Percentiles rank a stretch among this genome's conserved stretches.
phyloP scores from a whole-genome alignment of 768 basidiomycete genomes.

The Clathrus columnatus region DNA sequence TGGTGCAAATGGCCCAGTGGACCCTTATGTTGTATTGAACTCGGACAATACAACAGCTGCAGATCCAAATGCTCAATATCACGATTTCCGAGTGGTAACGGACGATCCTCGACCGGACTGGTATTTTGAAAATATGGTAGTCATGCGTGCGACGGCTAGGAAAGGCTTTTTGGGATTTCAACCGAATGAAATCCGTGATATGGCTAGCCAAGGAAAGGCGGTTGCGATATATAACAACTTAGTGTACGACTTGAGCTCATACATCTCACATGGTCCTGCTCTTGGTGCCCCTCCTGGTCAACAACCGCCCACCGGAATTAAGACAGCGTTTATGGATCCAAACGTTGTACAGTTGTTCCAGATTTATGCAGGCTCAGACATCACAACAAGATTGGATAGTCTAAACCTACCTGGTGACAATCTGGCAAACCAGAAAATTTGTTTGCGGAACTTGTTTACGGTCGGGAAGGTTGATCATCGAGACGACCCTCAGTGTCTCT shows the following conservation, averaged over 20 bases:
- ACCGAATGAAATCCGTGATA: slow-evolving; percentile 60
- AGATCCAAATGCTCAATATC: slow-evolving; percentile 72
- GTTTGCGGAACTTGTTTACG: slow-evolving; percentile 88
- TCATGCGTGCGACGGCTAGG: slow-evolving; percentile 84
- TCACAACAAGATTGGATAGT: slow-evolving; percentile 64
- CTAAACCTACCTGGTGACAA: slow-evolving; percentile 52
- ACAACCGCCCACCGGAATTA: slow-evolving; percentile 30
- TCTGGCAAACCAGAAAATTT: slow-evolving; percentile 69
- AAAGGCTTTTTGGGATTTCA: slow-evolving; percentile 85
- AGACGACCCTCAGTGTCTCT: slow-evolving; percentile 83
- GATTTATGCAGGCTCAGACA: slow-evolving; percentile 62
- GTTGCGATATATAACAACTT: slow-evolving; percentile 83
- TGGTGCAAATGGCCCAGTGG: slow-evolving; percentile 71
- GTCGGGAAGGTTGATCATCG: slow-evolving; percentile 90
- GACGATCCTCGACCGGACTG: slow-evolving; percentile 94
- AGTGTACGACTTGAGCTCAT: slow-evolving; percentile 81
- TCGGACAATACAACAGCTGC: slow-evolving; percentile 59
- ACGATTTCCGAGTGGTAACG: slow-evolving; percentile 88
- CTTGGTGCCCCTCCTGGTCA: slow-evolving; percentile 40
- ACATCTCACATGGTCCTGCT: slow-evolving; percentile 63
- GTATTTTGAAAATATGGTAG: slow-evolving; percentile 93
- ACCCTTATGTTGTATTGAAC: slow-evolving; percentile 72
- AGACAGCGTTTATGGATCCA: slow-evolving; percentile 65
- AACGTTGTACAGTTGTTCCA: slow-evolving; percentile 68
- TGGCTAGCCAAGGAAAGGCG: slow-evolving; percentile 52